These are phyloP conservation scores for Rhizopogon vesiculosus DNA, from an alignment of 768 basidiomycete genomes.

Conservation along the genomic window DNA sequence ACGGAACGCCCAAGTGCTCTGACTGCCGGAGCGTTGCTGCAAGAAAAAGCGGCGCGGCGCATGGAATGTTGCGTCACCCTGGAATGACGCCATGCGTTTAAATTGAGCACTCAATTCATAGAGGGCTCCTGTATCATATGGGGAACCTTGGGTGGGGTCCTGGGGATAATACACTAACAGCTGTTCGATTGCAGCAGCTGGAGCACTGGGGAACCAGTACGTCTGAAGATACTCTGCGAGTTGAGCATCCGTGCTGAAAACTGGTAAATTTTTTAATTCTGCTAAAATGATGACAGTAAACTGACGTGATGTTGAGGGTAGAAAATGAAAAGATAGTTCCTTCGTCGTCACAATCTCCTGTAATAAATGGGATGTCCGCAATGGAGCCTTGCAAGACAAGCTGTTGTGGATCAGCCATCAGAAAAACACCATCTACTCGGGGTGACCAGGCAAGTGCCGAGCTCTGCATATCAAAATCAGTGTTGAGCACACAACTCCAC, in stretches of 20 bases:
- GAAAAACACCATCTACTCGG: conserved; percentile 34
- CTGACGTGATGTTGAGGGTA: conserved; percentile 45
- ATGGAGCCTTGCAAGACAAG: conserved; percentile 30
- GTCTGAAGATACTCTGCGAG: conserved; percentile 27
- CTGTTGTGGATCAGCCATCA: conserved; percentile 26
- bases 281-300: background rate
- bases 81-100: conserved; percentile 46
- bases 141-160: conserved; percentile 42
- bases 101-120: conserved; percentile 44
- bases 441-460: conserved; percentile 32
- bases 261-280: background rate
- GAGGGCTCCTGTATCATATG: conserved; percentile 42
- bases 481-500: background rate
- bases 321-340: conserved; percentile 42
- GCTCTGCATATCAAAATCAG: background rate
- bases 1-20: conserved; percentile 26
- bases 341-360: conserved; percentile 37
- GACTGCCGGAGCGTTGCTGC: conserved; percentile 30
- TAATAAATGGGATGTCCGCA: conserved; percentile 14
- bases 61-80: conserved; percentile 48
- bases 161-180: conserved; percentile 33
- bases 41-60: conserved; percentile 45
- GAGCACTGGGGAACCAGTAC: conserved; percentile 22
- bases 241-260: conserved; percentile 17
- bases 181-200: conserved; percentile 17